These are phyloP conservation scores for Calocybe gangraenosa DNA, from an alignment of 768 basidiomycete species.

Conservation along the genomic window DNA sequence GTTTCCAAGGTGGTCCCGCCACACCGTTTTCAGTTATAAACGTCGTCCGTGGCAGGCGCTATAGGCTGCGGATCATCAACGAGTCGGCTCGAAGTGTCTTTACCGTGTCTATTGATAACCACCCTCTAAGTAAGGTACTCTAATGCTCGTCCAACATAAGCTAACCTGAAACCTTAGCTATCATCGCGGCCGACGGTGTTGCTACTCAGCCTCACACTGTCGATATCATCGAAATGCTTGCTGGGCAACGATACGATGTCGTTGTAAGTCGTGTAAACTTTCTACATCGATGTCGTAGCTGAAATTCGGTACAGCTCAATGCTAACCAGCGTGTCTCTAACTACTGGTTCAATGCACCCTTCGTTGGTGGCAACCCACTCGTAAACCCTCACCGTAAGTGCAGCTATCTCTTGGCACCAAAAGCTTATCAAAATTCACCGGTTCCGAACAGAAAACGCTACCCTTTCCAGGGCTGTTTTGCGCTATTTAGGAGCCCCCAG, in stretches of 20 bases:
- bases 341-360: slow-evolving; percentile 41
- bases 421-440: too few species aligned
- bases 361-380: slow-evolving; percentile 26
- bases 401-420: too few species aligned
- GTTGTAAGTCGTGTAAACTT: slow-evolving; percentile 17
- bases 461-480: slow-evolving; percentile 25
- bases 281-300: neutral
- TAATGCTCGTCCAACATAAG: neutral
- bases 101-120: slow-evolving; percentile 27
- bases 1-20: slow-evolving; percentile 33
- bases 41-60: slow-evolving; percentile 33
- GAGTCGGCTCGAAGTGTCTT: slow-evolving; percentile 37
- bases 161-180: slow-evolving; percentile 12
- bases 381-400: slow-evolving; percentile 28
- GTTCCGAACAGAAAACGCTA: slow-evolving; percentile 19
- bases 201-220: slow-evolving; percentile 27
- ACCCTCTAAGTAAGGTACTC: slow-evolving; percentile 20
- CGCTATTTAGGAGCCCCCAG: slow-evolving; percentile 31
- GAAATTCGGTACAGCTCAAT: slow-evolving; percentile 14
- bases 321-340: slow-evolving; percentile 42
- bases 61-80: slow-evolving; percentile 44
- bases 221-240: slow-evolving; percentile 36
- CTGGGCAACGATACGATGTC: slow-evolving; percentile 48
- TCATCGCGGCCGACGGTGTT: slow-evolving; percentile 39
- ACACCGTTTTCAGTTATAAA: slow-evolving; percentile 31